These are phyloP conservation scores for Beauveria sp. DNA, from an alignment of 2,329 filamentous ascomycete genomes.

Conservation along the genomic window DNA sequence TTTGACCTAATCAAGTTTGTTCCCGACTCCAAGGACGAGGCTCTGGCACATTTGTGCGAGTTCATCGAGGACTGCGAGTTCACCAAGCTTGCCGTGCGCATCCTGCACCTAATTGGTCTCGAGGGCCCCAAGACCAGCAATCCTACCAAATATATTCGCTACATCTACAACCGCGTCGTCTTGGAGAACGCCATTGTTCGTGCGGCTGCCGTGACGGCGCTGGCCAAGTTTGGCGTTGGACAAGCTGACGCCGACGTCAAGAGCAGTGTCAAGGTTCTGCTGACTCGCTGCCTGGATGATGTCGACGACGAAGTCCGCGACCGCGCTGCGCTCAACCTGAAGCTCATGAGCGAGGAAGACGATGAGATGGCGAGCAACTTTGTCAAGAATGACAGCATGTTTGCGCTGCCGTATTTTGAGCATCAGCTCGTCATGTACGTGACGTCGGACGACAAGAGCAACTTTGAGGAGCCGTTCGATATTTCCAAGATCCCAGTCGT, in stretches of 20 bases:
- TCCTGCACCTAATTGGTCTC: slow-evolving; percentile 85
- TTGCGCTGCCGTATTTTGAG: slow-evolving; percentile 88
- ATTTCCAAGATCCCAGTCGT: slow-evolving; percentile 86
- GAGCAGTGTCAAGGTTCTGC: slow-evolving; percentile 84
- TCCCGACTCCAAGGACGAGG: slow-evolving; percentile 73
- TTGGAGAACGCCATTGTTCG: slow-evolving; percentile 94
- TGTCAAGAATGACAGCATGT: slow-evolving; percentile 96
- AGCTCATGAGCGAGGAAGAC: slow-evolving; percentile 87
- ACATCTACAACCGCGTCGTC: slow-evolving; percentile 98
- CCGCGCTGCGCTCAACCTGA: slow-evolving; percentile 84
- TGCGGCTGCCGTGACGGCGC: slow-evolving; percentile 87
- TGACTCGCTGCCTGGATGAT: slow-evolving; percentile 90
- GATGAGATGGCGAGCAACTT: slow-evolving; percentile 80
- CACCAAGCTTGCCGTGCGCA: slow-evolving; percentile 92
- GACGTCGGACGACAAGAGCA: slow-evolving; percentile 80
- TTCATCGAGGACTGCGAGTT: slow-evolving; percentile 99
- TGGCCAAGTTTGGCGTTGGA: slow-evolving; percentile 95
- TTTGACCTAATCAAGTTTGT: slow-evolving; percentile 99
- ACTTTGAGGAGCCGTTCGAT: slow-evolving; percentile 82
- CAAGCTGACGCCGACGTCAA: slow-evolving; percentile 97
- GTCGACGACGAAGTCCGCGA: slow-evolving; percentile 97
- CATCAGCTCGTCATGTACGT: slow-evolving; percentile 98
- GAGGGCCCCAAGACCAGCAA: slow-evolving; percentile 94
- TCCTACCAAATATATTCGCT: slow-evolving; percentile 97
- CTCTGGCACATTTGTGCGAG: slow-evolving; percentile 90